Percentiles rank a stretch among this genome's conserved stretches.
Evolutionary conservation across 2,329 filamentous ascomycete species (phyloP).

Genomic region (Chaetomium sp.): DNA sequence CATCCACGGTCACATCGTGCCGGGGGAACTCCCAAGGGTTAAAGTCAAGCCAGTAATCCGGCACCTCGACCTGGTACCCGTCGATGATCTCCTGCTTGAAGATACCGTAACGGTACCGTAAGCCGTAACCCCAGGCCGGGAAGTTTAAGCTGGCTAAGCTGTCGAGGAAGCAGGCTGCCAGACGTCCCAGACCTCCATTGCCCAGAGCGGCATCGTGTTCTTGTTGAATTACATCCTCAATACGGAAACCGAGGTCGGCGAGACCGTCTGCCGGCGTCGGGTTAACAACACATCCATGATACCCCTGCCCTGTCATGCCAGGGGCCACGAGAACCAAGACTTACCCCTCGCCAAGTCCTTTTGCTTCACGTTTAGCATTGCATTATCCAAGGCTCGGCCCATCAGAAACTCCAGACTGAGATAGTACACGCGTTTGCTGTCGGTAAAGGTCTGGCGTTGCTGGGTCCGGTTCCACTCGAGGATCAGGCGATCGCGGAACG

Average conservation of each 20-base stretch:
- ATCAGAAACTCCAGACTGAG: slow-evolving; percentile 96
- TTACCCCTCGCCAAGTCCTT: slow-evolving; percentile 77
- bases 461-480: slow-evolving; percentile 98
- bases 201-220: slow-evolving; percentile 95
- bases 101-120: slow-evolving; percentile 93
- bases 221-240: slow-evolving; percentile 90
- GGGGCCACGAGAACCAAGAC: slow-evolving; percentile 20
- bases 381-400: slow-evolving; percentile 94
- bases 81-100: slow-evolving; percentile 99
- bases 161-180: slow-evolving; percentile 95
- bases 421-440: slow-evolving; percentile 94
- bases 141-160: slow-evolving; percentile 92
- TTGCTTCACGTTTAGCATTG: slow-evolving; percentile 89
- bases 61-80: slow-evolving; percentile 95
- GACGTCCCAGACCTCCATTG: slow-evolving; percentile 88
- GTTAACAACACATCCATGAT: neutral
- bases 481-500: slow-evolving; percentile 87
- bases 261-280: slow-evolving; percentile 59
- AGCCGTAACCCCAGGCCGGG: slow-evolving; percentile 93
- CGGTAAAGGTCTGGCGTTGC: slow-evolving; percentile 84
- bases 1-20: slow-evolving; percentile 89
- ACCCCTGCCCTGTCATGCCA: neutral
- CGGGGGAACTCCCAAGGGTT: slow-evolving; percentile 98
- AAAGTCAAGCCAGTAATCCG: slow-evolving; percentile 98
- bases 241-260: slow-evolving; percentile 83